A percentile compares a stretch with the other conserved stretches of the same genome.
Conservation (phyloP, 148 eudicot species). For the Amaranthus palmeri region DNA sequence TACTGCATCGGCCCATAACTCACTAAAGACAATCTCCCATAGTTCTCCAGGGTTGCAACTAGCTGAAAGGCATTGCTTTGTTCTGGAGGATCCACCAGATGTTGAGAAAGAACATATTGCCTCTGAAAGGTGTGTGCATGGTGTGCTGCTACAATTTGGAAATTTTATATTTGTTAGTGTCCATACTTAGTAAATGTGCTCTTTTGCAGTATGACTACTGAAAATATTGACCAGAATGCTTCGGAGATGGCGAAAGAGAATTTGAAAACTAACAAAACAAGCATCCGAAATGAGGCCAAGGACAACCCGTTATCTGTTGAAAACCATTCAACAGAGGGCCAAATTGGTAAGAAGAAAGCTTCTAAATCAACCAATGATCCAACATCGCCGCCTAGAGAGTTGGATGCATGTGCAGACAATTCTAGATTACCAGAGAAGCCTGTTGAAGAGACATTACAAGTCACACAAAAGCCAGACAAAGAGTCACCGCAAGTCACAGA, state of each 20-base stretch:
- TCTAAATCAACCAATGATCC: constrained; percentile 29
- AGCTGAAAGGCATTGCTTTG: constrained; percentile 80
- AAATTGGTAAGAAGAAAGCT: constrained; percentile 25
- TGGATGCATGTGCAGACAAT: constrained; percentile 22
- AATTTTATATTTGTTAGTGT: constrained; percentile 6
- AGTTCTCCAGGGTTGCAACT: constrained; percentile 54
- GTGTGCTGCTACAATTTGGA: constrained; percentile 9
- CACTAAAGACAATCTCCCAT: constrained; percentile 51
- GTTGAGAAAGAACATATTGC: constrained; percentile 40
- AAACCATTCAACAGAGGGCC: constrained; percentile 21
- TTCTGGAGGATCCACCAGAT: constrained; percentile 78
- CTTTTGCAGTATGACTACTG: constrained; percentile 47
- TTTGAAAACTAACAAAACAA: constrained; percentile 20
- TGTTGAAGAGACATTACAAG: constrained; percentile 9
- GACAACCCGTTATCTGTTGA: constrained; percentile 20
- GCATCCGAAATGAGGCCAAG: constrained; percentile 21
- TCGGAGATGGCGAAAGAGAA: constrained; percentile 29
- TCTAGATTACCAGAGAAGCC: constrained; percentile 10
- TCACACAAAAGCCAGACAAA: constrained; percentile 7
- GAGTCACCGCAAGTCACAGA: constrained; percentile 18
- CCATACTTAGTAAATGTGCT: background rate
- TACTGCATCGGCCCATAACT: constrained; percentile 50
- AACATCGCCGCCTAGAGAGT: constrained; percentile 22
- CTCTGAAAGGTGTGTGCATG: constrained; percentile 44
- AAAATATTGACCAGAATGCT: constrained; percentile 37